A percentile compares a stretch with the other conserved stretches of the same genome.
These are phyloP conservation scores for Beverwykella pulmonaria DNA, from an alignment of 495 filamentous ascomycete species.

Conservation along the genomic window DNA sequence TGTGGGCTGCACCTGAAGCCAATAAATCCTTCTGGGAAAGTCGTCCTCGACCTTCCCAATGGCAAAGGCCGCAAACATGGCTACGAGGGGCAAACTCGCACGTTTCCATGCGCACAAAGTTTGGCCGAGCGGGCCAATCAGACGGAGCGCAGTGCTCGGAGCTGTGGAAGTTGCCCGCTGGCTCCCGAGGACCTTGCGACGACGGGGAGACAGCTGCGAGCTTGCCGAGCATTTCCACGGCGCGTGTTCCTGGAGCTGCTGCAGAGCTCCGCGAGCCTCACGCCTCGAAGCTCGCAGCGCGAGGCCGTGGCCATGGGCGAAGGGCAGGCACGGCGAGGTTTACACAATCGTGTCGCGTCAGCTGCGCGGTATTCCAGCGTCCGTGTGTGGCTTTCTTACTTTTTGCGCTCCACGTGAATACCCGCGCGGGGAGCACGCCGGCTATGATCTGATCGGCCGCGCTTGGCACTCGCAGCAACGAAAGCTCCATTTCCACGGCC, in stretches of 20 bases:
- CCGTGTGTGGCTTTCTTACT: not conserved
- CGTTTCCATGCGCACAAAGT: not conserved
- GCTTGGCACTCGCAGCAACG: not conserved
- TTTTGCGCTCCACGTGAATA: slow-evolving; percentile 32
- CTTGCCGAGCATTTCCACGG: slow-evolving; percentile 12
- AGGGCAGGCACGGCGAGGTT: not conserved
- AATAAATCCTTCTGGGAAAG: no score
- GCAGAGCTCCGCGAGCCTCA: not conserved
- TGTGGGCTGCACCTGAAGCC: no score
- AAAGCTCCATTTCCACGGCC: slow-evolving; percentile 2
- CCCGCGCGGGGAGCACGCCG: no score
- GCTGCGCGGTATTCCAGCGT: slow-evolving; percentile 3
- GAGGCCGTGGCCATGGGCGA: not conserved
- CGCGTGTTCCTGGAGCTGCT: slow-evolving; percentile 22
- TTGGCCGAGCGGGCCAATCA: not conserved
- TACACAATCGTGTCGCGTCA: slow-evolving; percentile 19
- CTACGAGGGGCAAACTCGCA: no score
- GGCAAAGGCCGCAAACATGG: no score
- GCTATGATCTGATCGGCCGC: slow-evolving; percentile 7
- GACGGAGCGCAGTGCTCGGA: slow-evolving; percentile 8
- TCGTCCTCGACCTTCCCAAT: no score
- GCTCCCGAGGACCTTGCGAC: not conserved
- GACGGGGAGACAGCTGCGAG: not conserved
- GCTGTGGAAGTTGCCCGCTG: slow-evolving; percentile 5
- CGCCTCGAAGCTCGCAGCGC: not conserved